Evolutionary conservation across 768 basidiomycete species (phyloP).

Genomic region (Suillus paluster): DNA sequence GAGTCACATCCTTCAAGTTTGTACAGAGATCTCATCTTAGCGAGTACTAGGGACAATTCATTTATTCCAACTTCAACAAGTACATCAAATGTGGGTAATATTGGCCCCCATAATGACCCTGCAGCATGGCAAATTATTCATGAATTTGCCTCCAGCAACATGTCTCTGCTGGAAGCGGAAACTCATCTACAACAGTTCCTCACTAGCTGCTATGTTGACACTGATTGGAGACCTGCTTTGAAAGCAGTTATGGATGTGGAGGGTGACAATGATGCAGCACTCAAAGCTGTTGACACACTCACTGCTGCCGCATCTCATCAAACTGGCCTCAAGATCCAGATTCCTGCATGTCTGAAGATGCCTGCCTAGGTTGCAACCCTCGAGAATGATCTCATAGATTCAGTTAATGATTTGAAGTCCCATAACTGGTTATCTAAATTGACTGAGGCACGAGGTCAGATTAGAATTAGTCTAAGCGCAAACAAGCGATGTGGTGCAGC

Average conservation of each 20-base stretch:
- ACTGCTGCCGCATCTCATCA: no score
- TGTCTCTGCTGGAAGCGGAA: constrained; percentile 5
- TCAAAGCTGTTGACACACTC: no score
- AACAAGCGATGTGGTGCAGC: constrained; percentile 2
- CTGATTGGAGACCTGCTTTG: constrained; percentile 3
- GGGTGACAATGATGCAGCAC: no score
- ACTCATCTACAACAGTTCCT: constrained; percentile 8
- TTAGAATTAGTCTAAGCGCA: no score
- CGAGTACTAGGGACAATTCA: neutral
- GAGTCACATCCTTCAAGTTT: constrained; percentile 1
- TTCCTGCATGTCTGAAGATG: neutral
- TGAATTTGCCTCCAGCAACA: constrained; percentile 11
- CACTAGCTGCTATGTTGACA: neutral
- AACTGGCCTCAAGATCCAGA: no score
- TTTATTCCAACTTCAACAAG: no score
- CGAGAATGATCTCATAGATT: constrained; percentile 18
- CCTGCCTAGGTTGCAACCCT: constrained; percentile 1
- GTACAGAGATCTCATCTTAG: neutral
- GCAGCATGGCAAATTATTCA: constrained; percentile 12
- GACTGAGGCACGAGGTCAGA: no score
- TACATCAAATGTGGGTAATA: no score
- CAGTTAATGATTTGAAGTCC: constrained; percentile 17
- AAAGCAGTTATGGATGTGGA: neutral
- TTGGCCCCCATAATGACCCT: constrained; percentile 10
- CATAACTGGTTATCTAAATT: neutral